phyloP scores from a whole-genome alignment of 116 monocot species.

The Phalaenopsis hybrid region DNA sequence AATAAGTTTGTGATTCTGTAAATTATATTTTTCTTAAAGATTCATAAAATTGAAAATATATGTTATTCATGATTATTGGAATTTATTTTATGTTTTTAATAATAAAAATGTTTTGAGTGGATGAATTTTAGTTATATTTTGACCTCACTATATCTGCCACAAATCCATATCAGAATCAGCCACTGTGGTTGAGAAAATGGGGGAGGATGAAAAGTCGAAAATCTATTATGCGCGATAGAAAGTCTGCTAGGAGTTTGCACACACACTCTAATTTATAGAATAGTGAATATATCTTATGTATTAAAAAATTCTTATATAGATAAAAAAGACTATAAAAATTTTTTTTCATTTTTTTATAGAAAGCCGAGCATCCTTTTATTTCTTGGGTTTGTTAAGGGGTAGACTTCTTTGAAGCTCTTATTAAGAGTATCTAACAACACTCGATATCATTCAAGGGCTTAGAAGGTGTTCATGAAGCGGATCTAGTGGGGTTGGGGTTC shows the following conservation, averaged over 20 bases:
- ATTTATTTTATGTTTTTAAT: neutral
- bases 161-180: neutral
- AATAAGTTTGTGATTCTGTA: neutral
- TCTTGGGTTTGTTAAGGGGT: too few relatives aligned
- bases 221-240: neutral
- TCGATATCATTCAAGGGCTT: too few relatives aligned
- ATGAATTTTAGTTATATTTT: neutral
- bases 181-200: neutral
- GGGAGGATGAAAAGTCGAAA: neutral
- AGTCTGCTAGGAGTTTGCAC: neutral
- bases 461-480: too few relatives aligned
- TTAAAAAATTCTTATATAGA: too few relatives aligned
- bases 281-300: too few relatives aligned
- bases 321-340: too few relatives aligned
- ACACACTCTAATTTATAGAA: too few relatives aligned
- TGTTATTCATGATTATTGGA: neutral
- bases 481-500: too few relatives aligned
- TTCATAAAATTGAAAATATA: neutral
- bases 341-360: too few relatives aligned
- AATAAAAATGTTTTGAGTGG: neutral
- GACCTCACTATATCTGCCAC: neutral
- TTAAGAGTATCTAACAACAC: too few relatives aligned
- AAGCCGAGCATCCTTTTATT: too few relatives aligned
- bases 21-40: neutral
- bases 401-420: too few relatives aligned